Conservation (phyloP, 495 filamentous ascomycete species). For the Aspergillus steynii region DNA sequence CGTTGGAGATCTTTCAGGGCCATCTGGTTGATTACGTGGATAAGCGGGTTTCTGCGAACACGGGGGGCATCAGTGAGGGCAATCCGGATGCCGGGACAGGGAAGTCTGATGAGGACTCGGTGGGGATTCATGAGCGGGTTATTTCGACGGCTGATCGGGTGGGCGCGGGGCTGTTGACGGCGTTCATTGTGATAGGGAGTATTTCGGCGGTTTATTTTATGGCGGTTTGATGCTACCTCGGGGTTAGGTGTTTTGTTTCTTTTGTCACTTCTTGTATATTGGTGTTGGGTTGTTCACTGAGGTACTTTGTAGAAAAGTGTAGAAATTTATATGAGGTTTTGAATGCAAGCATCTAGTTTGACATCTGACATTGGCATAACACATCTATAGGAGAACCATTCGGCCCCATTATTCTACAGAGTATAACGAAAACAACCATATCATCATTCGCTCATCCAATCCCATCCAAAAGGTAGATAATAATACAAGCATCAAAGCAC, state of each 20-base stretch:
- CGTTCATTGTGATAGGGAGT: constrained; percentile 37
- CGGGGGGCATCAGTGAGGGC: constrained; percentile 70
- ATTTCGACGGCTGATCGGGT: constrained; percentile 56
- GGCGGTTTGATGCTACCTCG: constrained; percentile 7
- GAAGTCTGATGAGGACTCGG: constrained; percentile 4
- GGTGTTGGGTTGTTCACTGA: neutral
- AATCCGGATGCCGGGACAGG: constrained; percentile 56
- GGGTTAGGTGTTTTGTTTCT: neutral
- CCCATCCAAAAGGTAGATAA: neutral
- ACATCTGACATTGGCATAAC: neutral
- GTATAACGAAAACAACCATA: neutral
- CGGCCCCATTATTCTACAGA: no score
- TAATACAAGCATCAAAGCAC: neutral
- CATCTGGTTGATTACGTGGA: constrained; percentile 42
- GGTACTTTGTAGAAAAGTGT: neutral
- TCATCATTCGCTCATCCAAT: neutral
- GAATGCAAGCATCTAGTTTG: no score
- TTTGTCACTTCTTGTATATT: neutral
- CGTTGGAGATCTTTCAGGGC: constrained; percentile 62
- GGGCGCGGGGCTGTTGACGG: constrained; percentile 62
- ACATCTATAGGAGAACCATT: neutral
- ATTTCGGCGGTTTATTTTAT: constrained; percentile 49
- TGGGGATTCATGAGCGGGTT: constrained; percentile 12
- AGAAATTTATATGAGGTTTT: neutral
- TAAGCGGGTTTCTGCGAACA: constrained; percentile 56